Percentiles rank a stretch among this genome's conserved stretches.
Evolutionary conservation across 805 yeast species (phyloP).

Genomic region (Debaryomyces tyrocola): DNA sequence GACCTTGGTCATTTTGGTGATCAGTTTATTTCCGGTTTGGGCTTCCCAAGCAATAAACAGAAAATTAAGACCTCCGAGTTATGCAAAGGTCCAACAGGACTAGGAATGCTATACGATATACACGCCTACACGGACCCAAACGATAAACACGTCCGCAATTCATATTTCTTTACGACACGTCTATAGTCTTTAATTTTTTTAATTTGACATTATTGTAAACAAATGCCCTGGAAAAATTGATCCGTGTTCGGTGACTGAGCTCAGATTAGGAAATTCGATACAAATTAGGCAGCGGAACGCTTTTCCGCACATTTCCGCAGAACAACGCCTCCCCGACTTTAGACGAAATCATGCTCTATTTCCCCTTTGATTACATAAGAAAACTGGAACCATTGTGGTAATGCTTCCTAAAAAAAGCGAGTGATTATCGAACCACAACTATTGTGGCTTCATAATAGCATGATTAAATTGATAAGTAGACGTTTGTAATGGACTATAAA

Average conservation of each 20-base stretch:
- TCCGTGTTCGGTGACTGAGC: no score
- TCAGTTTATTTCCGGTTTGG: constrained; percentile 90
- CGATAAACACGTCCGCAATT: neutral
- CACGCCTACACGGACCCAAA: neutral
- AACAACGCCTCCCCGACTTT: no score
- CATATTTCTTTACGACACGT: constrained; percentile 1
- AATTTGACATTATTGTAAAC: neutral
- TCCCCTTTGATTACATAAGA: no score
- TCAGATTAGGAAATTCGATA: no score
- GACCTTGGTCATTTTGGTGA: constrained; percentile 55
- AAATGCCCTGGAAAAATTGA: no score
- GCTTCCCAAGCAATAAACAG: constrained; percentile 72
- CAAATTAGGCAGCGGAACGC: no score
- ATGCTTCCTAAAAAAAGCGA: no score
- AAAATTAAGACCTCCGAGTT: constrained; percentile 86
- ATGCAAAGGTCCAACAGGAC: constrained; percentile 92
- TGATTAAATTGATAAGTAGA: no score
- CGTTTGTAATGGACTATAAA: no score
- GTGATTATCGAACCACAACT: constrained; percentile 1
- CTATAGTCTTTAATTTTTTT: neutral
- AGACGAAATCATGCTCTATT: no score
- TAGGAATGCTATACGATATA: constrained; percentile 17
- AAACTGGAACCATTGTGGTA: no score
- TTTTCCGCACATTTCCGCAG: no score
- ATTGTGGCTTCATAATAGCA: constrained; percentile 2